phyloP scores from a whole-genome alignment of 306 rosid species.

The Heteromeles arbutifolia region DNA sequence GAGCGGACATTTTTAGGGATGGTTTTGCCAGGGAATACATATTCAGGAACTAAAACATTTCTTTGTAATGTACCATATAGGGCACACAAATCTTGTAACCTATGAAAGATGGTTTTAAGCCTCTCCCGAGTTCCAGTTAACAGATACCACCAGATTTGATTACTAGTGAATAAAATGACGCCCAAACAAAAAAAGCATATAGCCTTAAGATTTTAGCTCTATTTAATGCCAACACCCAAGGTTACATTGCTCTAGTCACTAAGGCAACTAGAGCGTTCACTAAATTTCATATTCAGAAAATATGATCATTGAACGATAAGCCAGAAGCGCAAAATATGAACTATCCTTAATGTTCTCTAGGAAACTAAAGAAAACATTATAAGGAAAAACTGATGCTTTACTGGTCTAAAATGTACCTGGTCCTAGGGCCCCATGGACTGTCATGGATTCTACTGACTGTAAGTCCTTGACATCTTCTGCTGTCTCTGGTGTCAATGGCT shows the following conservation, averaged over 20 bases:
- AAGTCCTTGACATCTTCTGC: conserved; percentile 50
- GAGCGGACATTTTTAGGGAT: background rate
- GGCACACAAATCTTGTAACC: background rate
- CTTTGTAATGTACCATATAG: background rate
- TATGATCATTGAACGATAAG: background rate
- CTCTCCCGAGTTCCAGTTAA: background rate
- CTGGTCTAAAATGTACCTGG: conserved; percentile 41
- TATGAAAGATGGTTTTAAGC: background rate
- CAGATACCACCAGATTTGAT: background rate
- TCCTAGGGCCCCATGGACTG: conserved; percentile 67
- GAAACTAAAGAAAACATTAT: background rate
- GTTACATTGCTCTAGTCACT: background rate
- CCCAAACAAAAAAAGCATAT: background rate
- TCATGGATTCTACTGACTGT: conserved; percentile 53
- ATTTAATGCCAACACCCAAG: background rate
- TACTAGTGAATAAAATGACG: background rate
- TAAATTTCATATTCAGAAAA: background rate
- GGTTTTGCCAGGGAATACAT: background rate
- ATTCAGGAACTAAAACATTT: background rate
- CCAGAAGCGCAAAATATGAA: background rate
- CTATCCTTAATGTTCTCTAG: background rate
- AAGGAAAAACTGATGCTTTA: background rate
- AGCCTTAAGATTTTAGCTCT: background rate
- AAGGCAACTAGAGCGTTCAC: background rate
- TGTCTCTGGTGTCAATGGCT: conserved; percentile 68